phyloP scores from a whole-genome alignment of 805 yeast genomes.

The Yarrowia sp. region DNA sequence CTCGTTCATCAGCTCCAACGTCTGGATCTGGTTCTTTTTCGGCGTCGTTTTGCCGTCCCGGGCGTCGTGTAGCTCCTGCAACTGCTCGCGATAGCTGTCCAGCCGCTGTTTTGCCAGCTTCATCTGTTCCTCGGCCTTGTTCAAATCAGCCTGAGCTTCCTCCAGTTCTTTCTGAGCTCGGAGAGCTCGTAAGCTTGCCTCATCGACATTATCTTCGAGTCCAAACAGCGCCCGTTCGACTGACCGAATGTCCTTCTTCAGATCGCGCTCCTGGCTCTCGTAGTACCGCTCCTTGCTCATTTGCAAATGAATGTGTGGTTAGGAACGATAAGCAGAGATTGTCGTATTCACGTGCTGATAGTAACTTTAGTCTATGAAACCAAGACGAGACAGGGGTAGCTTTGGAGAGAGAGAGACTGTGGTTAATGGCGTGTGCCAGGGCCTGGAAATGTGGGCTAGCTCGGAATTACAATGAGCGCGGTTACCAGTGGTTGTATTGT shows the following conservation, averaged over 20 bases:
- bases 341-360: constrained; percentile 32
- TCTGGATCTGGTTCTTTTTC: constrained; percentile 3
- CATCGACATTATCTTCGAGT: constrained; percentile 12
- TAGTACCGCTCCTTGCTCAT: constrained; percentile 29
- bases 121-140: background rate
- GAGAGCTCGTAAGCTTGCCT: background rate
- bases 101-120: constrained; percentile 5
- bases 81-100: constrained; percentile 3
- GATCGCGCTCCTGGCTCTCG: constrained; percentile 31
- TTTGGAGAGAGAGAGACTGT: background rate
- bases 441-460: too few relatives aligned
- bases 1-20: constrained; percentile 1
- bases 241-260: constrained; percentile 1
- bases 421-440: too few relatives aligned
- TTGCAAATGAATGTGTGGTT: background rate
- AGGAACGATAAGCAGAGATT: constrained; percentile 16
- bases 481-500: too few relatives aligned
- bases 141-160: constrained; percentile 20
- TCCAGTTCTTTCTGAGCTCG: constrained; percentile 21
- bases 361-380: constrained; percentile 35
- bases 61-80: constrained; percentile 10
- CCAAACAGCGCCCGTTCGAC: constrained; percentile 9
- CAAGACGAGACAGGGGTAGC: constrained; percentile 40
- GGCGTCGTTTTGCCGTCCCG: constrained; percentile 22
- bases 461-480: too few relatives aligned